phyloP scores from a whole-genome alignment of 2,329 filamentous ascomycete genomes.

The Clarireedia monteithiana region DNA sequence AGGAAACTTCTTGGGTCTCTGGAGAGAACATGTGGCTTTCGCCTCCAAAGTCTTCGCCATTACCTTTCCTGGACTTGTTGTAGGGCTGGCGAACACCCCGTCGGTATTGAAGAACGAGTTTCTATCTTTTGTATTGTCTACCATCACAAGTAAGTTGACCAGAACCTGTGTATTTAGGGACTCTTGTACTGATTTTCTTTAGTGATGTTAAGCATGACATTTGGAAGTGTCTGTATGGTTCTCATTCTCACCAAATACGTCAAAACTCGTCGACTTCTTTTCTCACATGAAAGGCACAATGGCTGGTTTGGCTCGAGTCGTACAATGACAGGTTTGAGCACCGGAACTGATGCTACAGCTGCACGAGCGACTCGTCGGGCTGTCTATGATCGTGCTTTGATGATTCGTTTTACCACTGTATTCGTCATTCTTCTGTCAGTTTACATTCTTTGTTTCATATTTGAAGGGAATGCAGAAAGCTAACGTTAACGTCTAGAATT shows the following conservation, averaged over 20 bases:
- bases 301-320: constrained; percentile 22
- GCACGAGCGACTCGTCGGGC: constrained; percentile 17
- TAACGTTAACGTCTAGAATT: constrained; percentile 15
- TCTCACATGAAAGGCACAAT: constrained; percentile 26
- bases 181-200: not conserved
- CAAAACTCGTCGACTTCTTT: constrained; percentile 29
- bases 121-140: constrained; percentile 31
- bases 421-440: constrained; percentile 33
- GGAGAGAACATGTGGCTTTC: constrained; percentile 21
- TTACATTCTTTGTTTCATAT: not conserved
- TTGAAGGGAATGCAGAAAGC: not conserved
- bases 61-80: constrained; percentile 30
- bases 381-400: constrained; percentile 39
- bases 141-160: constrained; percentile 31
- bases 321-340: constrained; percentile 6
- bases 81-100: constrained; percentile 29
- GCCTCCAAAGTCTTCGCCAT: constrained; percentile 32
- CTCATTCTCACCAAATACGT: constrained; percentile 36
- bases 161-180: not conserved
- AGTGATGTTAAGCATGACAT: constrained; percentile 35
- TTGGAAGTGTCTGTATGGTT: constrained; percentile 32
- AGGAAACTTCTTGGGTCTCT: constrained; percentile 22
- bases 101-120: constrained; percentile 24
- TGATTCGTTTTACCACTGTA: constrained; percentile 38
- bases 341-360: not conserved